phyloP scores from a whole-genome alignment of 2,329 filamentous ascomycete genomes.

The Huntiella moniliformis region DNA sequence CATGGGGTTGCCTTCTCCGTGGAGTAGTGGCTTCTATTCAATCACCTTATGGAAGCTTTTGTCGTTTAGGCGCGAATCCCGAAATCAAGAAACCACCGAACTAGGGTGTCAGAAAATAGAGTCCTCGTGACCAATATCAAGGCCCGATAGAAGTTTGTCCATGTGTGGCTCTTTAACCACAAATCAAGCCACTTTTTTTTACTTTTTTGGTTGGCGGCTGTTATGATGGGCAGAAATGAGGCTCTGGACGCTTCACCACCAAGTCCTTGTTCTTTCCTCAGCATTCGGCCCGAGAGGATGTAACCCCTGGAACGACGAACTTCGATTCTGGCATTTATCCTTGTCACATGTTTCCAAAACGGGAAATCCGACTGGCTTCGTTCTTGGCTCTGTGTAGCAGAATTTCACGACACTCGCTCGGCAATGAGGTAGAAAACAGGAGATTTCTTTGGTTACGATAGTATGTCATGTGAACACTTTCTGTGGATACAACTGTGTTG shows the following conservation, averaged over 20 bases:
- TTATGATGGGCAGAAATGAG: not conserved
- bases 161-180: no score
- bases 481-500: not conserved
- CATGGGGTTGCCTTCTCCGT: no score
- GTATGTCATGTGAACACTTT: not conserved
- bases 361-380: not conserved
- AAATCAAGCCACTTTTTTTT: no score
- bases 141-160: no score
- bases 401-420: not conserved
- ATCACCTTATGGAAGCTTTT: no score
- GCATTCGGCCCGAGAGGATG: slow-evolving; percentile 9
- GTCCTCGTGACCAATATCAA: no score
- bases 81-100: no score
- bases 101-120: no score
- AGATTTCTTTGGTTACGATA: not conserved
- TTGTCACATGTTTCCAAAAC: not conserved
- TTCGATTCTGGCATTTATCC: no score
- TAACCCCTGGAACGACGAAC: not conserved
- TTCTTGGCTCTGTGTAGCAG: not conserved
- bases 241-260: slow-evolving; percentile 2
- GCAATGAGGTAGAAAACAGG: not conserved
- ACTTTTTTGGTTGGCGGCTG: no score
- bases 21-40: no score
- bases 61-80: no score
- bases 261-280: slow-evolving; percentile 1